Evolutionary conservation across 805 yeast species (phyloP), one percentile per base, ranked within the genome.

Genomic region (Pichia cabralensis): DNA sequence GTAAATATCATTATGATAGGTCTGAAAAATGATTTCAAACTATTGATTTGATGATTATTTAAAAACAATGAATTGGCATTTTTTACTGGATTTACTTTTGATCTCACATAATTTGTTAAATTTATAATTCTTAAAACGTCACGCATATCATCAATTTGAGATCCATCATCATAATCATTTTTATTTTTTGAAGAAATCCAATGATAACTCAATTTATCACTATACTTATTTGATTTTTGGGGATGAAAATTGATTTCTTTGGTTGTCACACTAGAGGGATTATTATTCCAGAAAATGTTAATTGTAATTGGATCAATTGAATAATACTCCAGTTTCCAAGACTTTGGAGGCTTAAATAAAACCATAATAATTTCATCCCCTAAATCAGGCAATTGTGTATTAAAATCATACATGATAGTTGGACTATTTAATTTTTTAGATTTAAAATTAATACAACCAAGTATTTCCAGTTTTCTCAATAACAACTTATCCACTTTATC

Each of bases 291-390:
- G 28, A 66, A 64, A 4, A 69, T 65, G 42, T 77, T 79, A 8
- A 86, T 64, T 4, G 74, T 58, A 4, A 85, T 80, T 0, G 95
- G 94, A n/a, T 66, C 60, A 4, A 77, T 52, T 0, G 96, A 77
- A 43, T 74, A 80, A 52, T 81, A 84, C 44, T 86, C 95, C 64
- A 88, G 65, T 39, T 71, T 68, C 20, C 64, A 65, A 14, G 80
- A 72, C 28, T 70, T 67, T 0, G 96, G 96, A 2, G 92, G 80
- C 18, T 70, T 69, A 50, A 74, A 86, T n/a, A 68, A 46, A 4
- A 80, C 56, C 3, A 75, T 26, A n/a, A n/a, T n/a, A n/a, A n/a
- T n/a, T n/a, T n/a, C n/a, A n/a, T n/a, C n/a, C n/a, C n/a, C n/a
- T n/a, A n/a, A n/a, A n/a, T n/a, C n/a, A n/a, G n/a, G n/a, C n/a